Percentiles rank a stretch among this genome's conserved stretches.
These are phyloP conservation scores for Penicillium brevicompactum DNA, from an alignment of 2,329 filamentous ascomycete genomes.

Conservation along the genomic window DNA sequence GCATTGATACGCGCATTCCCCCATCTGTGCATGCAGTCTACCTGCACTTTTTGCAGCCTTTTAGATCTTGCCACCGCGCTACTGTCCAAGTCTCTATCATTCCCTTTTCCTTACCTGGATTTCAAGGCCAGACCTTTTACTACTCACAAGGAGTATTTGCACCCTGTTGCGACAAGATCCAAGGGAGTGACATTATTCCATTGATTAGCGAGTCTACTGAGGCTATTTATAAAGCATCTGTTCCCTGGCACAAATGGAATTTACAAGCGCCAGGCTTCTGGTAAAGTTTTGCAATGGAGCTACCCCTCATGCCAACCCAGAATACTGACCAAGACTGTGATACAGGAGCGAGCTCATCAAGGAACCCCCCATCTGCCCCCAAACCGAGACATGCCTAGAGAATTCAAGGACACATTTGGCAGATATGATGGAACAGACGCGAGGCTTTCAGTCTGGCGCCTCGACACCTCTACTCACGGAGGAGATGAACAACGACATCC, in stretches of 20 bases:
- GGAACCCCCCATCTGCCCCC: not conserved
- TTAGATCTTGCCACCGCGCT: not conserved
- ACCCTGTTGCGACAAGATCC: not conserved
- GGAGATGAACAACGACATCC: not conserved
- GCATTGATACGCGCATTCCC: not conserved
- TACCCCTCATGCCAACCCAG: not conserved
- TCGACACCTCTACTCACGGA: not conserved
- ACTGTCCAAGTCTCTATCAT: not conserved
- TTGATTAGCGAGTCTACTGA: not conserved
- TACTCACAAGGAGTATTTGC: not conserved
- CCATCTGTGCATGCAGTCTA: not conserved
- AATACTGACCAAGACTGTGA: not conserved
- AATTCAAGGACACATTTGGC: not conserved
- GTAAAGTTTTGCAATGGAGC: not conserved
- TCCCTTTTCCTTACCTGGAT: not conserved
- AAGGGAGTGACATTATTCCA: not conserved
- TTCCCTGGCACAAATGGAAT: not conserved
- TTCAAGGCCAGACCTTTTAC: not conserved
- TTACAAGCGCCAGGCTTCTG: not conserved
- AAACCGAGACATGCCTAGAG: not conserved
- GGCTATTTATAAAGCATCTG: not conserved
- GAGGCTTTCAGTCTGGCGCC: not conserved
- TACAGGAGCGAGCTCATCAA: not conserved
- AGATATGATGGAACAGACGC: not conserved
- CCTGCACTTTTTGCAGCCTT: not conserved